These are phyloP conservation scores for Nepenthes alata DNA, from an alignment of 179 eudicot genomes.

Conservation along the genomic window DNA sequence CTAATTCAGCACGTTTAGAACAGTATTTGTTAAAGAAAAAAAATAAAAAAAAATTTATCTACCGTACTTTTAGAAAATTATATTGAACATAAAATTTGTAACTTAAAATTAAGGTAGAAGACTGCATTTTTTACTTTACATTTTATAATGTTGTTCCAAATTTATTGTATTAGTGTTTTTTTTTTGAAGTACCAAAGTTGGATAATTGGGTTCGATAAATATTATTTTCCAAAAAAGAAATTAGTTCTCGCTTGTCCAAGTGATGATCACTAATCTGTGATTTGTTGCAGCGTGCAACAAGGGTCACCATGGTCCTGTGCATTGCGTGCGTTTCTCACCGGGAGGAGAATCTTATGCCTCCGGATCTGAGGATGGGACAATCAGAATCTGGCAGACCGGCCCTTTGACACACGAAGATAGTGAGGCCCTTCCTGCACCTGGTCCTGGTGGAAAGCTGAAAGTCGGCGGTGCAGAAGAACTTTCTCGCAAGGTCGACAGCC, in stretches of 20 bases:
- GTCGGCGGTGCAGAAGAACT: conserved; percentile 24
- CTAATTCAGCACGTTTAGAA: too few relatives aligned
- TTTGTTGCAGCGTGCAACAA: conserved; percentile 75
- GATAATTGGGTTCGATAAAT: too few relatives aligned
- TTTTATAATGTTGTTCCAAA: not conserved
- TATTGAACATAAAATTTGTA: not conserved
- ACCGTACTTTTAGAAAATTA: not conserved
- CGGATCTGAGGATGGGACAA: conserved; percentile 95
- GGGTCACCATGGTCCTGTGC: conserved; percentile 99
- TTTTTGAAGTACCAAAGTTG: too few relatives aligned
- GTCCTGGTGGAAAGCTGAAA: conserved; percentile 23
- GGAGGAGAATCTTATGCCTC: conserved; percentile 99
- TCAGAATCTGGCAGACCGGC: conserved; percentile 88
- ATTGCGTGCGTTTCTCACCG: conserved; percentile 85
- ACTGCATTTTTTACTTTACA: not conserved
- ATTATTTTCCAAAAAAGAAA: too few relatives aligned
- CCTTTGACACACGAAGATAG: conserved; percentile 28
- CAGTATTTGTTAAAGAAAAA: too few relatives aligned
- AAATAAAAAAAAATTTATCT: not conserved
- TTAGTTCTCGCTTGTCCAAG: too few relatives aligned
- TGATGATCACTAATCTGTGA: not conserved
- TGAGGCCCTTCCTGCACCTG: conserved; percentile 15
- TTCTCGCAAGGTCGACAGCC: conserved; percentile 37
- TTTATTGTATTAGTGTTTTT: too few relatives aligned
- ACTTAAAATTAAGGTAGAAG: not conserved